Evolutionary conservation across 1,139 yeast species (phyloP).

Genomic region (Geotrichum bryndzae): DNA sequence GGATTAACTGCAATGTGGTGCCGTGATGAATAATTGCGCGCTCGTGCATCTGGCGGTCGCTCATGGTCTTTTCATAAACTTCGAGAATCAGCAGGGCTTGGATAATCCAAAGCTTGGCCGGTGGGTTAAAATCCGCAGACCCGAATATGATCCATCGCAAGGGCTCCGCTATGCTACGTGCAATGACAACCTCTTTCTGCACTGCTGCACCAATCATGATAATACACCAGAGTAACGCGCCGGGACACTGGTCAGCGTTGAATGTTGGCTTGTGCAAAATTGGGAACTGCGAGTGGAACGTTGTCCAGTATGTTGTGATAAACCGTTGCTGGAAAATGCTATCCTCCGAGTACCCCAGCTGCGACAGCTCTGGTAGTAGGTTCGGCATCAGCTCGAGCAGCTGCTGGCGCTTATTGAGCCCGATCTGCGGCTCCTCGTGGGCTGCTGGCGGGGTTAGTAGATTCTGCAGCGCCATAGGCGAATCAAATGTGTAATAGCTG

Average conservation of each 20-base stretch:
- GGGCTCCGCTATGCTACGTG: constrained; percentile 52
- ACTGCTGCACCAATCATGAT: constrained; percentile 50
- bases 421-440: constrained; percentile 11
- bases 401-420: constrained; percentile 20
- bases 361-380: background rate
- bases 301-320: constrained; percentile 44
- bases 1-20: constrained; percentile 61
- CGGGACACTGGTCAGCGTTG: constrained; percentile 47
- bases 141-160: constrained; percentile 57
- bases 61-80: constrained; percentile 59
- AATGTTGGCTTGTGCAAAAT: constrained; percentile 61
- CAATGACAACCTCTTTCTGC: constrained; percentile 36
- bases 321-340: constrained; percentile 23
- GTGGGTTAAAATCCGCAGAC: constrained; percentile 51
- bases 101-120: constrained; percentile 57
- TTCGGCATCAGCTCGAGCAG: constrained; percentile 17
- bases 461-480: constrained; percentile 37
- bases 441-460: constrained; percentile 36
- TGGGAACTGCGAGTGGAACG: constrained; percentile 58
- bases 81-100: constrained; percentile 61
- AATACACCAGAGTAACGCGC: constrained; percentile 51
- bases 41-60: constrained; percentile 54
- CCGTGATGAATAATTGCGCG: constrained; percentile 75
- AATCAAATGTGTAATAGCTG: constrained; percentile 28
- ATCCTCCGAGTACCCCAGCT: constrained; percentile 2